Evolutionary conservation across 305 asterid genomes (phyloP).

Genomic region (Plantago rigida): DNA sequence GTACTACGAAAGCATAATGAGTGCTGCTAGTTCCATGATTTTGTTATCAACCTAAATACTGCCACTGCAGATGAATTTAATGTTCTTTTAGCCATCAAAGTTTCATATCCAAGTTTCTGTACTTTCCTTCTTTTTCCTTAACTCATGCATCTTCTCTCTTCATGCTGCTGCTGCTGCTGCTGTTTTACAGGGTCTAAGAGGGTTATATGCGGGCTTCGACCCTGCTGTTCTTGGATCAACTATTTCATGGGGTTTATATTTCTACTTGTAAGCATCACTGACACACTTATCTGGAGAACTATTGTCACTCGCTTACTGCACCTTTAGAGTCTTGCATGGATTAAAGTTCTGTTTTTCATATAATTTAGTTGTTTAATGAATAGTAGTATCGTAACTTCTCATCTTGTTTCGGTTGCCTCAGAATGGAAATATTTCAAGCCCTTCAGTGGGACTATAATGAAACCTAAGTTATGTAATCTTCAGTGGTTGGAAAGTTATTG

Average conservation of each 20-base stretch:
- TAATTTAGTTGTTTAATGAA: too few species aligned
- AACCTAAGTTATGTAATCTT: too few species aligned
- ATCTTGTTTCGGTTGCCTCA: too few species aligned
- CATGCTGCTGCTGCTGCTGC: conserved; percentile 9
- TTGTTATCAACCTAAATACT: too few species aligned
- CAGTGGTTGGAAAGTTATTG: too few species aligned
- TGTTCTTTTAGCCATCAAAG: conserved; percentile 16
- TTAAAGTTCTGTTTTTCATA: background rate
- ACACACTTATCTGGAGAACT: conserved; percentile 15
- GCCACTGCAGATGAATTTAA: background rate
- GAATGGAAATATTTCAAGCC: too few species aligned
- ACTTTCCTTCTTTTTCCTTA: background rate
- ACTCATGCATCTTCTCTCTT: conserved; percentile 18
- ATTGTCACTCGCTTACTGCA: background rate
- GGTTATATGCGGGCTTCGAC: conserved; percentile 85
- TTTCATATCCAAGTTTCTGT: conserved; percentile 1
- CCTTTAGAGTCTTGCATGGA: conserved; percentile 13
- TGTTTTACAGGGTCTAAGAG: conserved; percentile 67
- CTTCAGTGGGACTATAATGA: too few species aligned
- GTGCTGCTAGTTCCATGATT: too few species aligned
- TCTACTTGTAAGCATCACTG: conserved; percentile 68
- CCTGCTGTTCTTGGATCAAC: conserved; percentile 99
- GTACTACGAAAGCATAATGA: too few species aligned
- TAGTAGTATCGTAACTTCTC: too few species aligned
- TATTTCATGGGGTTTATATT: conserved; percentile 86